Conservation (phyloP, 768 basidiomycete genomes). For the Boletus bicolor region DNA sequence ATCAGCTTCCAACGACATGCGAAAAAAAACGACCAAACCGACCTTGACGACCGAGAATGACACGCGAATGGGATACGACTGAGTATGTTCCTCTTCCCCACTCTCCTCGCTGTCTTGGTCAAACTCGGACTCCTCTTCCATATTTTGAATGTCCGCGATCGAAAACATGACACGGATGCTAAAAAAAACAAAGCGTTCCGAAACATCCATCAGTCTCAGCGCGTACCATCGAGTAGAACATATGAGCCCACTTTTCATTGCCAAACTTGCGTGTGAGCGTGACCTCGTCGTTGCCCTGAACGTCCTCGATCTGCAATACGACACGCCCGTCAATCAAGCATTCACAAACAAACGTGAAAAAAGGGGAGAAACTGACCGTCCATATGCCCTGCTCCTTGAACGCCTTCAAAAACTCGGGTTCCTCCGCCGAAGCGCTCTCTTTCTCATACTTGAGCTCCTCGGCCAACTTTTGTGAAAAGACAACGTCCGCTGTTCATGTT, state of each 20-base stretch:
- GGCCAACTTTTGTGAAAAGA: conserved; percentile 68
- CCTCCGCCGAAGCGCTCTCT: conserved; percentile 44
- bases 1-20: neutral
- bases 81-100: conserved; percentile 27
- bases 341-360: too few relatives aligned
- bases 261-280: conserved; percentile 80
- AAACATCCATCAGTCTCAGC: neutral
- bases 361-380: conserved; percentile 45
- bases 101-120: conserved; percentile 39
- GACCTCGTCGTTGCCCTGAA: conserved; percentile 75
- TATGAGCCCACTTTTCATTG: conserved; percentile 73
- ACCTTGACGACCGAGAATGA: conserved; percentile 87
- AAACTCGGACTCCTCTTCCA: conserved; percentile 38
- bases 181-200: neutral
- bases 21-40: neutral
- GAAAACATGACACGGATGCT: conserved; percentile 92
- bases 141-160: conserved; percentile 75
- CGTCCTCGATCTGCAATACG: conserved; percentile 60
- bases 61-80: conserved; percentile 70
- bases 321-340: neutral
- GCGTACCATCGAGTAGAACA: too few relatives aligned
- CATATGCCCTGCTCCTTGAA: conserved; percentile 77
- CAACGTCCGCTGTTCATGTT: conserved; percentile 56
- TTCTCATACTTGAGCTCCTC: conserved; percentile 88
- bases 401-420: conserved; percentile 73